Conservation (phyloP, 371 early-diverging fungal genomes). For the Mucor saturninus region DNA sequence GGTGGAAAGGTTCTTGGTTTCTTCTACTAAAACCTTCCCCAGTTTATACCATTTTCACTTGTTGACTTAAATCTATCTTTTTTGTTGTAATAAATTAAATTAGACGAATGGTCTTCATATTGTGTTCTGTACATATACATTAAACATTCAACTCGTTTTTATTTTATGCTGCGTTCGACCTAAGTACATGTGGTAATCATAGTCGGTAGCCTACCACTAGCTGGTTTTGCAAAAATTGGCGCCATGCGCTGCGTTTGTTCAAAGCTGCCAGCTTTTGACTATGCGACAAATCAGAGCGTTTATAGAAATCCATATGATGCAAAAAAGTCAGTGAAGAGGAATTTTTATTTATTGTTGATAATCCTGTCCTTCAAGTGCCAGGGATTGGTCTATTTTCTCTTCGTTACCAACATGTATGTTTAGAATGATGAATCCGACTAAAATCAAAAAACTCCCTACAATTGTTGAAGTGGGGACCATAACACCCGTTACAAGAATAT, state of each 20-base stretch:
- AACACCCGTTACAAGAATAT: conserved; percentile 58
- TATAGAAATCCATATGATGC: too few relatives aligned
- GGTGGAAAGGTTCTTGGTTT: conserved; percentile 99
- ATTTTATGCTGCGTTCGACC: too few relatives aligned
- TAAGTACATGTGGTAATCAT: too few relatives aligned
- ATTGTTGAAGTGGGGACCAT: conserved; percentile 57
- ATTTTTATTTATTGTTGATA: not conserved
- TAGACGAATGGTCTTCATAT: too few relatives aligned
- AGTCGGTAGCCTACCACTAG: too few relatives aligned
- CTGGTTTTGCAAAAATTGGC: too few relatives aligned
- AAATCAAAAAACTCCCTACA: conserved; percentile 58
- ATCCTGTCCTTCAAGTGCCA: conserved; percentile 20
- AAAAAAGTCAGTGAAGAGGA: too few relatives aligned
- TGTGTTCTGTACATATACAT: not conserved
- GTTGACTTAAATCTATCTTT: not conserved
- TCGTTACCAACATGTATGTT: conserved; percentile 35
- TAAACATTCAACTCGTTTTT: too few relatives aligned
- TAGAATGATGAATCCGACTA: conserved; percentile 58
- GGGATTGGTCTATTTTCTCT: conserved; percentile 21
- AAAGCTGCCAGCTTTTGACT: too few relatives aligned
- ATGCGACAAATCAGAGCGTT: too few relatives aligned
- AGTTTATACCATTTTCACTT: not conserved
- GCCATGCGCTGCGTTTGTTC: too few relatives aligned
- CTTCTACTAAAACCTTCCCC: conserved; percentile 58
- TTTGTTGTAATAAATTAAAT: conserved; percentile 1